These are phyloP conservation scores for Aspergillus sp. DNA, from an alignment of 2,329 filamentous ascomycete species.

Conservation along the genomic window DNA sequence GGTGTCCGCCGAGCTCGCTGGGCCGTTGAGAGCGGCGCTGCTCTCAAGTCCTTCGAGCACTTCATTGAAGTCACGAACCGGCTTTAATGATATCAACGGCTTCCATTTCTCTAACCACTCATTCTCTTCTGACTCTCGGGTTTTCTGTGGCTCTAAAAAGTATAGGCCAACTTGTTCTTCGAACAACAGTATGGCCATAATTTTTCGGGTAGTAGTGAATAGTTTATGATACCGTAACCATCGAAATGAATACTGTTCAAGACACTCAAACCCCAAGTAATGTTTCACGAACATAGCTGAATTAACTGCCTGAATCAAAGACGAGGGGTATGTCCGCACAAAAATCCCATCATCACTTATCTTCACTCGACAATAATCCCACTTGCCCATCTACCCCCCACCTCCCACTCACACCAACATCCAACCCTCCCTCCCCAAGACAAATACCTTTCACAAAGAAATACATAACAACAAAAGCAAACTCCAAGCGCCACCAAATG, in stretches of 20 bases:
- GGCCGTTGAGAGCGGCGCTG: slow-evolving; percentile 82
- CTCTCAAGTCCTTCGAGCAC: slow-evolving; percentile 76
- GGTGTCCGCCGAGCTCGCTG: slow-evolving; percentile 83
- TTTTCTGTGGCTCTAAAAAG: neutral
- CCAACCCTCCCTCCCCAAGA: neutral
- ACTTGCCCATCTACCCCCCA: neutral
- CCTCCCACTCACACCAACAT: neutral
- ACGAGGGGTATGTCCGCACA: neutral
- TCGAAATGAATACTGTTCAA: neutral
- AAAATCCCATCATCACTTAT: neutral
- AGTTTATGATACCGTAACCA: slow-evolving; percentile 1
- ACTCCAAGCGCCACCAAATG: slow-evolving; percentile 37
- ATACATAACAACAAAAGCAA: neutral
- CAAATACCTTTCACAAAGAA: neutral
- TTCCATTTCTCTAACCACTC: neutral
- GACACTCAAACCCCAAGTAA: neutral
- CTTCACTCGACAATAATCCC: neutral
- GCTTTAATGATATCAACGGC: slow-evolving; percentile 25
- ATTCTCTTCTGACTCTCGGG: slow-evolving; percentile 3
- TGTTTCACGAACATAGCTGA: neutral
- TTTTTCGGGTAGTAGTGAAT: slow-evolving; percentile 9
- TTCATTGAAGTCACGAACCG: slow-evolving; percentile 82
- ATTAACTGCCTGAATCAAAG: neutral
- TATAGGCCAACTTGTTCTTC: neutral
- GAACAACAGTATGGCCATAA: neutral